These are phyloP conservation scores for Crithidia fasciculata DNA, from an alignment of 208 protist genomes.

Conservation along the genomic window DNA sequence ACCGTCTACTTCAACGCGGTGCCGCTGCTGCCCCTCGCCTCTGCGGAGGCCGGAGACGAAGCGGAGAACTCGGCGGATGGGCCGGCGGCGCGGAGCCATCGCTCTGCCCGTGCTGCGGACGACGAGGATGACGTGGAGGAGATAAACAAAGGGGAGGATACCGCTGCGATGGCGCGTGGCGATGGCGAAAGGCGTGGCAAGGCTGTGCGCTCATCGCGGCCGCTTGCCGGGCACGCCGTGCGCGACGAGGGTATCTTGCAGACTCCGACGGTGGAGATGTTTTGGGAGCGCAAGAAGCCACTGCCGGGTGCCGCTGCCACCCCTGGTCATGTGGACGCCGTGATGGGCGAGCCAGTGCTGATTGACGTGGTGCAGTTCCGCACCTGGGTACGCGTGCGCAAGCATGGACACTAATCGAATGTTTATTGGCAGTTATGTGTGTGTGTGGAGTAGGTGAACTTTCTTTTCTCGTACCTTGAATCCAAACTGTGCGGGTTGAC, in stretches of 20 bases:
- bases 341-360: constrained; percentile 41
- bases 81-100: too few relatives aligned
- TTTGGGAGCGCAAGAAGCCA: constrained; percentile 43
- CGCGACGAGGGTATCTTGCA: constrained; percentile 45
- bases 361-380: constrained; percentile 82
- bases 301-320: background rate
- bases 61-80: background rate
- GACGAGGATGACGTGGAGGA: constrained; percentile 1
- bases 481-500: too few relatives aligned
- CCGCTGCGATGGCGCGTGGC: background rate
- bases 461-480: too few relatives aligned
- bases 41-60: background rate
- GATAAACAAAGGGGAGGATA: background rate
- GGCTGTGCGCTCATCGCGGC: background rate
- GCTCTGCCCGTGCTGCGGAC: background rate
- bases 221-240: constrained; percentile 35
- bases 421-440: background rate
- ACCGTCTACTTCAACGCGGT: constrained; percentile 78
- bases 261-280: constrained; percentile 71
- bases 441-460: too few relatives aligned
- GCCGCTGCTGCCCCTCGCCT: constrained; percentile 48
- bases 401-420: constrained; percentile 25
- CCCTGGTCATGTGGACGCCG: constrained; percentile 6
- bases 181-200: background rate
- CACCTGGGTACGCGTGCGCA: constrained; percentile 54